A percentile compares a stretch with the other conserved stretches of the same genome.
phyloP scores from a whole-genome alignment of 2,329 filamentous ascomycete genomes.

The Cylindrodendrum hubeiense region DNA sequence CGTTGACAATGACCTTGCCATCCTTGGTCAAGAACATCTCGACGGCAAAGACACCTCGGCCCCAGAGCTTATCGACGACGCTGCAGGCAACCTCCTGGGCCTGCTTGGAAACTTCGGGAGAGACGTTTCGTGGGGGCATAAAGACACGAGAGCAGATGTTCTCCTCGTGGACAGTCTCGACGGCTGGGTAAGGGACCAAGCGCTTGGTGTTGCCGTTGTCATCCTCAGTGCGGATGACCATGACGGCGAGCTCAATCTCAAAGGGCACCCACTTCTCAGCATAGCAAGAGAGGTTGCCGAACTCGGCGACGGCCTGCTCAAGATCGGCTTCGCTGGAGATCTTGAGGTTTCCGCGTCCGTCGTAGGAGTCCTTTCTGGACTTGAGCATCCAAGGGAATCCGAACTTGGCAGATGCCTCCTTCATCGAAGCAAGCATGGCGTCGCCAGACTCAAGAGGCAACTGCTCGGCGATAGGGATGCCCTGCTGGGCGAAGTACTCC shows the following conservation, averaged over 20 bases:
- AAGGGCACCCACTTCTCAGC: slow-evolving; percentile 93
- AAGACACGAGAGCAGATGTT: slow-evolving; percentile 95
- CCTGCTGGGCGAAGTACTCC: slow-evolving; percentile 76
- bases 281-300: slow-evolving; percentile 81
- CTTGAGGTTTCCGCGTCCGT: slow-evolving; percentile 80
- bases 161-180: slow-evolving; percentile 96
- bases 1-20: slow-evolving; percentile 54
- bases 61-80: slow-evolving; percentile 84
- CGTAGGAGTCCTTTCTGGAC: slow-evolving; percentile 89
- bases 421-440: slow-evolving; percentile 71
- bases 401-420: slow-evolving; percentile 71
- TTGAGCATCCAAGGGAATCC: slow-evolving; percentile 95
- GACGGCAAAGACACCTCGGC: slow-evolving; percentile 94
- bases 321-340: slow-evolving; percentile 60
- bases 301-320: slow-evolving; percentile 74
- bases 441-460: slow-evolving; percentile 69
- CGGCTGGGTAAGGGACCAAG: slow-evolving; percentile 83
- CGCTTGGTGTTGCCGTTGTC: slow-evolving; percentile 60
- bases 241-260: slow-evolving; percentile 88
- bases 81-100: slow-evolving; percentile 83
- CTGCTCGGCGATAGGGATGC: slow-evolving; percentile 80
- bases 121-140: slow-evolving; percentile 81
- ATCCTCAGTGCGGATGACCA: slow-evolving; percentile 92
- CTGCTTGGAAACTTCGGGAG: slow-evolving; percentile 68
- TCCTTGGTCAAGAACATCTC: slow-evolving; percentile 92